Evolutionary conservation across 2,329 filamentous ascomycete species (phyloP), one percentile per base, ranked within the genome.

Genomic region (Botrytis porri): DNA sequence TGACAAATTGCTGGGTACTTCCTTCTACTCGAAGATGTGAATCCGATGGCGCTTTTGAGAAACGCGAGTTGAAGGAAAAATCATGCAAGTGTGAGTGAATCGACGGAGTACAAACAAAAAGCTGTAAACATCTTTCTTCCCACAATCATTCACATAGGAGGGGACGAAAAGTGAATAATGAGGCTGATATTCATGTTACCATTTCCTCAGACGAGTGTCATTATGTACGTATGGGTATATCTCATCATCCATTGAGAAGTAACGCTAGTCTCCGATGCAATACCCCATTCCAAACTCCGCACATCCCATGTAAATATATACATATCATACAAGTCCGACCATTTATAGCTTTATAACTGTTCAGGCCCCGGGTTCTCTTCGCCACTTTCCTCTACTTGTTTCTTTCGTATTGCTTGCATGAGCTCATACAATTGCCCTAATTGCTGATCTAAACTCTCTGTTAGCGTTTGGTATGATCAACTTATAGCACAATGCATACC

Each of bases 361-460:
- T 72, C 70, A 10, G 70, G 45, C 29, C 25, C 48, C 9, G 43
- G 45, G 16, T 32, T 59, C 32, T 73, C 63, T 32, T 73, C 63
- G 41, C 54, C 41, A 57, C 62, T 71, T 71, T 67, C 71, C 57
- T 70, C 71, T 20, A 43, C n/a, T 65, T 73, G 65, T 61, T 76
- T 77, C 61, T 85, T 85, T 76, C 83, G 83, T 73, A 97, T 97
- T 3, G 93, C 89, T 81, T 92, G 88, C 94, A 98, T 97, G 73
- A 99, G 85, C 81, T 98, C 95, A 80, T 98, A 98, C 77, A 99
- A 84, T 82, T 99, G 96, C 1, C 91, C 93, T 70, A 98, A 85
- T 83, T 99, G 96, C 81, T 98, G 92, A 81, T 98, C 94, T 97
- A 51, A 25, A 60, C 37, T 63, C 12, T 51, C 39, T 25, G 70